Evolutionary conservation across 139 green algal species (phyloP), one percentile per base, ranked within the genome.

Genomic region (Chlorokybus atmophyticus): DNA sequence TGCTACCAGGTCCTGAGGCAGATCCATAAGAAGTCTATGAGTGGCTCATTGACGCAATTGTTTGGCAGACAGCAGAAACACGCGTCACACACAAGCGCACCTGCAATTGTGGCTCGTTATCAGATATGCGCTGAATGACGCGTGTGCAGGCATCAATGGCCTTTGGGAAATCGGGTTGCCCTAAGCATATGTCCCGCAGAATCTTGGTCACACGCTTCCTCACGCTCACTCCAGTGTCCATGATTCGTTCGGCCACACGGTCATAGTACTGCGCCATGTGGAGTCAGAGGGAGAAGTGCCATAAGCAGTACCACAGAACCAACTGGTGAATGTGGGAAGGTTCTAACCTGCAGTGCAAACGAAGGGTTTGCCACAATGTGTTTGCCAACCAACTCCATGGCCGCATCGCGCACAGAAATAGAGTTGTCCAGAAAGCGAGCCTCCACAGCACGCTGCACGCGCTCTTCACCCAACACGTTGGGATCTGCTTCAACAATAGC

Each of bases 381-480:
- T 23, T 71, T 67, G 0, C 83, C 86, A 49, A 94, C 65, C 48
- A 94, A 65, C 23, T 84, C 82, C 23, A 94, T 64, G 3, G 82
- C 79, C 26, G 86, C 86, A 54, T 94, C 83, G 0, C 86, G 71
- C 31, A 94, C 87, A 4, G 66, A 77, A 8, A 86, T 74, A n/a
- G 79, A 69, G 32, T 93, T 82, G 67, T 94, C 86, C 50, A 68
- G 55, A 24, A 79, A 87, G 66, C 5, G 80, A 62, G 6, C 35
- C 40, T 75, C 71, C 47, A 85, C 67, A 3, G 66, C 74, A 8
- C 27, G 26, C 44, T 83, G 74, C 21, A 94, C 75, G 0, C 73
- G 60, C 1, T 59, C 17, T 44, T 75, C 24, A 2, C 41, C 44
- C 26, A 93, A 69, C 35, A 90, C 55, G 0, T 60, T 48, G 7